Evolutionary conservation across 768 basidiomycete genomes (phyloP), one percentile per base, ranked within the genome.

Genomic region (Auriscalpium vulgare): DNA sequence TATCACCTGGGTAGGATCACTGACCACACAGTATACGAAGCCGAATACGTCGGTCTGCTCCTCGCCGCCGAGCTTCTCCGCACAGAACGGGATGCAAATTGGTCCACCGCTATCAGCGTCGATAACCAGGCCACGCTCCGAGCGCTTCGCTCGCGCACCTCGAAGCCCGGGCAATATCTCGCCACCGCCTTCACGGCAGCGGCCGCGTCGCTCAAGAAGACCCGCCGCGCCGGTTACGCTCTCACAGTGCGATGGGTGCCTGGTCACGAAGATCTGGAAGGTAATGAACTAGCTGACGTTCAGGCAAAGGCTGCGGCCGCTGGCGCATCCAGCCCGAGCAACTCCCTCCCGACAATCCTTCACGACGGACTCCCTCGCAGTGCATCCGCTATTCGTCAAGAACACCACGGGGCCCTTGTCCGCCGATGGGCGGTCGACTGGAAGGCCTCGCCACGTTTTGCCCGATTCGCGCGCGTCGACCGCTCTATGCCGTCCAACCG

Each of bases 11-110:
- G 50, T 4, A 5, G 14, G 9, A 17, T 37, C 6, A 19, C 50
- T 5, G 50, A 51, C 7, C 68, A 71, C 57, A 68, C 63, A 1
- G 67, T 69, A 0, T 69, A 66, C 38, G 67, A 71, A 52, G 70
- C 61, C 1, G 69, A 74, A 50, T n/a, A 62, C 0, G 63, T 68
- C 4, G 72, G 68, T 0, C 48, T 69, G 3, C 37, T 67, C 0
- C 54, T 74, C 4, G 68, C 59, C 0, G 10, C 67, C 3, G 58
- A 70, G 6, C 59, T 74, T 8, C 37, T 74, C 6, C 50, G 40
- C 4, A 51, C 47, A 14, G 56, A 62, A 45, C 37, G 0, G 7
- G 17, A 16, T 14, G 40, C 50, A 3, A 5, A 14, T 3, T 13
- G 36, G 0, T 23, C 34, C 1, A 11, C n/a, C 0, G n/a, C 43